phyloP scores from a whole-genome alignment of 352 stramenopile species.

The Phytophthora cryptogea region DNA sequence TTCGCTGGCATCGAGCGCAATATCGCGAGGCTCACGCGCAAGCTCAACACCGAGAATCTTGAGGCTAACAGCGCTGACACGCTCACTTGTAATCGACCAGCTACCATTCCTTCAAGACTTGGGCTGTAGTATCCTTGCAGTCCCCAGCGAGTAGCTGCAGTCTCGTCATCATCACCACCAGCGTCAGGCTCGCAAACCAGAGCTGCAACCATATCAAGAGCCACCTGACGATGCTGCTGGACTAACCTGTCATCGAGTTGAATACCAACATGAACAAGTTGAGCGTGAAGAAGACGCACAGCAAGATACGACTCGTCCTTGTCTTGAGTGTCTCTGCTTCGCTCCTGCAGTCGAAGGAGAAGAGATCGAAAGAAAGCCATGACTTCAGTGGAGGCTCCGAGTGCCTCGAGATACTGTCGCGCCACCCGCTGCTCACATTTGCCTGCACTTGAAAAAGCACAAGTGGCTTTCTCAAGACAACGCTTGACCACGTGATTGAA shows the following conservation, averaged over 20 bases:
- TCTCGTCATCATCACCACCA: conserved; percentile 19
- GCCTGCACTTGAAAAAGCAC: conserved; percentile 12
- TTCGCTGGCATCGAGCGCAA: conserved; percentile 32
- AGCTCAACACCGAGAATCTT: conserved; percentile 35
- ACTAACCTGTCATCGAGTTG: conserved; percentile 36
- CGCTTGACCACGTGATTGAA: conserved; percentile 27
- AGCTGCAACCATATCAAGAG: conserved; percentile 31
- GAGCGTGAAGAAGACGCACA: conserved; percentile 46
- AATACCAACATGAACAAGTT: conserved; percentile 57
- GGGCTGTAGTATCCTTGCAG: conserved; percentile 34
- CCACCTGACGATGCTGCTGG: conserved; percentile 34
- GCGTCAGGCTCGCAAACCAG: conserved; percentile 18
- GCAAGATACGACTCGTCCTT: conserved; percentile 31
- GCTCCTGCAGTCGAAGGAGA: conserved; percentile 34
- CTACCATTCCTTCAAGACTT: conserved; percentile 15
- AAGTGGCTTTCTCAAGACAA: conserved; percentile 33
- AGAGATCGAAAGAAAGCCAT: conserved; percentile 27
- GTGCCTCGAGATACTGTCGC: conserved; percentile 31
- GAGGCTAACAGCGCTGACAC: conserved; percentile 37
- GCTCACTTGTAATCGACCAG: conserved; percentile 28
- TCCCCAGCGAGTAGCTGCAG: conserved; percentile 29
- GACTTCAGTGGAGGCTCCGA: conserved; percentile 28
- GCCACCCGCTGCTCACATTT: conserved; percentile 17
- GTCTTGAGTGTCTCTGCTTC: conserved; percentile 11
- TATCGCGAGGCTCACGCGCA: conserved; percentile 45